Conservation (phyloP, 495 filamentous ascomycete species). For the Trichoderma reesei region DNA sequence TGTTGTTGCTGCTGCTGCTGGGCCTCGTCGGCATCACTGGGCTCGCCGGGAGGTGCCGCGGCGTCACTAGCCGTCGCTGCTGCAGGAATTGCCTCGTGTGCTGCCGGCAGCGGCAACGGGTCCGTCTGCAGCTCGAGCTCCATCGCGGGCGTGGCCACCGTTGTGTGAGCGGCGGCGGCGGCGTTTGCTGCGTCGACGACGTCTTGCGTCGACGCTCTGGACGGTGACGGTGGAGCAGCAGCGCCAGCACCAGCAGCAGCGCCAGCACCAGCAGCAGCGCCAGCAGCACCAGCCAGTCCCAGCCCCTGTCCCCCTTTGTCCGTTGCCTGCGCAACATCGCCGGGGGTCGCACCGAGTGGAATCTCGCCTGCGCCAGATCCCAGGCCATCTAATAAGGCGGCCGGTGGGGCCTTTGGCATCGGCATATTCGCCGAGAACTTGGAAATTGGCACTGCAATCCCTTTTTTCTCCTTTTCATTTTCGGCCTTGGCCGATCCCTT, state of each 20-base stretch:
- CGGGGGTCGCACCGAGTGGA: neutral
- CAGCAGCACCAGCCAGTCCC: too few species aligned
- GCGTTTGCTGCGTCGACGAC: conserved; percentile 19
- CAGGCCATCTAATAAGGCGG: neutral
- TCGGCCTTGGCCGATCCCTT: conserved; percentile 5
- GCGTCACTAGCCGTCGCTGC: conserved; percentile 3
- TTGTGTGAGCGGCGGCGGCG: conserved; percentile 8
- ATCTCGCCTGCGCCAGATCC: conserved; percentile 9
- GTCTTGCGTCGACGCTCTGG: conserved; percentile 41
- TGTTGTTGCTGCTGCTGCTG: too few species aligned
- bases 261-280: too few species aligned
- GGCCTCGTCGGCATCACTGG: conserved; percentile 10
- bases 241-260: too few species aligned
- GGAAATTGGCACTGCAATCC: conserved; percentile 18
- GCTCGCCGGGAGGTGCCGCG: conserved; percentile 13
- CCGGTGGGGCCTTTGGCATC: conserved; percentile 8
- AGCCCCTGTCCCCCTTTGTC: neutral
- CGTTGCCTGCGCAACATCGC: conserved; percentile 6
- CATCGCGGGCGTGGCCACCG: neutral
- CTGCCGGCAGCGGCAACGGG: conserved; percentile 8
- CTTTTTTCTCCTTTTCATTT: conserved; percentile 9
- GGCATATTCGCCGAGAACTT: conserved; percentile 21
- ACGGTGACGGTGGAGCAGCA: conserved; percentile 28
- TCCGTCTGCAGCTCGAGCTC: neutral
- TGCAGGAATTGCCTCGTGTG: conserved; percentile 1